Base-by-base conservation (phyloP, 345 rosid species). In the Triadica sebifera region DNA sequence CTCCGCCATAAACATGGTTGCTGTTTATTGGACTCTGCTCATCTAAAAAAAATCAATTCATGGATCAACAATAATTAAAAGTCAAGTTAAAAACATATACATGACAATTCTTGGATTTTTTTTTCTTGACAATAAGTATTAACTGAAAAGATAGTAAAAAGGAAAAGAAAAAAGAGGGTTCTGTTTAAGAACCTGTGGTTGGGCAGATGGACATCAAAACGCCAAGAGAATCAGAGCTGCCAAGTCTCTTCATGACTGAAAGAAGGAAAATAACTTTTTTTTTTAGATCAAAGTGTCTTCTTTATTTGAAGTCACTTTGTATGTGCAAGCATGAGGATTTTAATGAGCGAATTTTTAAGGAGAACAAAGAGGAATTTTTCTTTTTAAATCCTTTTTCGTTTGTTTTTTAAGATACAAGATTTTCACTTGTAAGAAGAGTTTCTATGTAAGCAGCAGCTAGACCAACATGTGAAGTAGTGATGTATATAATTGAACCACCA, bases 11-110 rank as follows among this genome's bases (percentile, higher is more conserved):
- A 60, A 85, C 83, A 64, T 75, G 83, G 78, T 78, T 76, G 80
- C 58, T 85, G 69, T 58, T 72, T 22, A 72, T 78, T 17, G 96
- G 93, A 72, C 96, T 88, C 38, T 77, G 87, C 12, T 92, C 95
- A 50, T 89, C 97, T 93, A 76, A 63, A 37, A 3, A 74, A 47
- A n/a, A n/a, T n/a, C n/a, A n/a, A n/a, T n/a, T n/a, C n/a, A n/a
- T n/a, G n/a, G n/a, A n/a, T n/a, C n/a, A n/a, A n/a, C n/a, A n/a
- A n/a, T n/a, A n/a, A n/a, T n/a, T n/a, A n/a, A n/a, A 29, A 60
- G 8, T 12, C 38, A 63, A 66, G 38, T 66, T 37, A 46, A 69
- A 55, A 29, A 49, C 19, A 17, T 66, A 6, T 52, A 22, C 20
- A 58, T 39, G 52, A 20, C n/a, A n/a, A n/a, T n/a, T n/a, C n/a